phyloP scores from a whole-genome alignment of 129 eudicot genomes.

The Flaveria linearis region DNA sequence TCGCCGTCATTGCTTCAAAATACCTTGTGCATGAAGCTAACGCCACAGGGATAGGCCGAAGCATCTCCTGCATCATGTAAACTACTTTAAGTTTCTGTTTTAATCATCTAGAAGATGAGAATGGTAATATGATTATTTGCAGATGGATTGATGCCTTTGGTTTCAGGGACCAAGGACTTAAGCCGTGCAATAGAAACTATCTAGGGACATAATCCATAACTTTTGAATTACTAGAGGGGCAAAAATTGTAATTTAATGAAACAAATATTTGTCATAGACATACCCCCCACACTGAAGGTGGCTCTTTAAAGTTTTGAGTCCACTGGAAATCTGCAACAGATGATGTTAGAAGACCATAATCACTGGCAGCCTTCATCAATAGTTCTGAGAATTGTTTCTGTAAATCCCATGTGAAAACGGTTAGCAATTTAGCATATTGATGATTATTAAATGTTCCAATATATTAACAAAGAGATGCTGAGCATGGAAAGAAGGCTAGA shows the following conservation, averaged over 20 bases:
- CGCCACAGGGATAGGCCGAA: constrained; percentile 96
- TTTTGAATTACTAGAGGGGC: background rate
- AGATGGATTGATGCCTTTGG: background rate
- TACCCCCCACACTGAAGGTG: constrained; percentile 98
- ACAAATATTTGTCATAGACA: constrained; percentile 20
- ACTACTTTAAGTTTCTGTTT: background rate
- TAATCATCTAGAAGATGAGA: background rate
- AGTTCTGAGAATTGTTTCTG: constrained; percentile 99
- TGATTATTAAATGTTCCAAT: background rate
- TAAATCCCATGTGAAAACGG: constrained; percentile 28
- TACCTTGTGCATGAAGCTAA: constrained; percentile 95
- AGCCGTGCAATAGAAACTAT: background rate
- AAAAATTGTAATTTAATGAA: background rate
- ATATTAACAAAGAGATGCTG: background rate
- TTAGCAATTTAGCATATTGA: background rate
- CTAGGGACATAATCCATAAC: background rate
- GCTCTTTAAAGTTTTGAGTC: constrained; percentile 96
- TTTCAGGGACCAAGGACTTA: background rate
- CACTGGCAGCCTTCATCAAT: constrained; percentile 93
- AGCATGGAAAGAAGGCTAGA: background rate
- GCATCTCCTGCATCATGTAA: constrained; percentile 68
- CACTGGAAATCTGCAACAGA: constrained; percentile 92
- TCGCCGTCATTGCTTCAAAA: constrained; percentile 96
- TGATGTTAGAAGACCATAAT: constrained; percentile 86
- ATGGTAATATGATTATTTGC: background rate